These are phyloP conservation scores for Nyctanthes arbortristis DNA, from an alignment of 257 asterid genomes.

Conservation along the genomic window DNA sequence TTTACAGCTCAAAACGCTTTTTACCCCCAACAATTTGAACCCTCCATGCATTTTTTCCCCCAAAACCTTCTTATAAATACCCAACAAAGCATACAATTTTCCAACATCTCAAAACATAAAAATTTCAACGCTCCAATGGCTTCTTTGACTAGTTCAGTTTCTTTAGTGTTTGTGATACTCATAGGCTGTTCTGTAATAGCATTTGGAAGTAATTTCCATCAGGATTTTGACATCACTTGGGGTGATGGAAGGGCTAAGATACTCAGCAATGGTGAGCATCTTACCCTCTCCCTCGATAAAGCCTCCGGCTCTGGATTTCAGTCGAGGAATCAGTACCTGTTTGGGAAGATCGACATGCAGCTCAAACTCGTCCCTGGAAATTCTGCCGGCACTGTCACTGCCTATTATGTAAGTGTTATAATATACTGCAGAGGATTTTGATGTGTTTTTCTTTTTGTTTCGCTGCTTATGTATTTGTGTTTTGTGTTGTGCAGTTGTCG, in stretches of 20 bases:
- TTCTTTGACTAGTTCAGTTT: neutral
- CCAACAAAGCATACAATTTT: neutral
- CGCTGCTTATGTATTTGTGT: neutral
- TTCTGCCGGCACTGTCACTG: slow-evolving; percentile 52
- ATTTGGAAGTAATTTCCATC: slow-evolving; percentile 22
- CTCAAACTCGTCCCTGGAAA: slow-evolving; percentile 49
- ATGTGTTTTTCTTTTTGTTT: neutral
- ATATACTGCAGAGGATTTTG: neutral
- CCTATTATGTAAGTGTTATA: slow-evolving; percentile 38
- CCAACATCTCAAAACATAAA: too few species aligned
- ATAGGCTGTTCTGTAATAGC: neutral
- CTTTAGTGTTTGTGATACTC: neutral
- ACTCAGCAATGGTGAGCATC: slow-evolving; percentile 34
- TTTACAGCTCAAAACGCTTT: neutral
- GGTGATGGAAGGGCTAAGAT: slow-evolving; percentile 42
- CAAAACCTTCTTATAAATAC: neutral
- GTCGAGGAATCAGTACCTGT: slow-evolving; percentile 39
- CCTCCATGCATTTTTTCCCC: neutral
- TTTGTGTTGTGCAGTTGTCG: slow-evolving; percentile 32
- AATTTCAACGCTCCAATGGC: neutral
- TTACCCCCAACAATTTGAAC: neutral
- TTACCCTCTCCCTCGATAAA: slow-evolving; percentile 39
- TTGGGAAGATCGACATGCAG: slow-evolving; percentile 44
- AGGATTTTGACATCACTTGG: slow-evolving; percentile 46
- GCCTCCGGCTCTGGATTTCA: slow-evolving; percentile 45